phyloP scores from a whole-genome alignment of 192 early-diverging fungal species.

The Haplosporangium gracile region DNA sequence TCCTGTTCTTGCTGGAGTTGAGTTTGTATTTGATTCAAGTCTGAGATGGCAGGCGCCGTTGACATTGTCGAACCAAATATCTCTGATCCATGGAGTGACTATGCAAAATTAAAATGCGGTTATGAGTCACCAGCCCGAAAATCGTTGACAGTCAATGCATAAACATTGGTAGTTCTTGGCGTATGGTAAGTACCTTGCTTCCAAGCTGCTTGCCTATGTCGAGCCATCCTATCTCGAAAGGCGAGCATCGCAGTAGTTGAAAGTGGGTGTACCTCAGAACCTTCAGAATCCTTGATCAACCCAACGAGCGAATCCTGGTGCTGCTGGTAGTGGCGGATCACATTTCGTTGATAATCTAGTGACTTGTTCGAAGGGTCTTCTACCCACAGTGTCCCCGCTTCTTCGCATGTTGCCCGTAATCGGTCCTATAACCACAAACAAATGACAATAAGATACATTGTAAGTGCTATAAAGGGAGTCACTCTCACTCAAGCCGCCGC shows the following conservation, averaged over 20 bases:
- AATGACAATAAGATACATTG: neutral
- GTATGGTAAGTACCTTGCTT: constrained; percentile 26
- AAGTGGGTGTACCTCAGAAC: constrained; percentile 25
- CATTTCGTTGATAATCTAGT: constrained; percentile 56
- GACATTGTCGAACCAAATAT: constrained; percentile 37
- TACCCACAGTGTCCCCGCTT: constrained; percentile 43
- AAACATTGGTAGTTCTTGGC: too few relatives aligned
- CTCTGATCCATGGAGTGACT: constrained; percentile 28
- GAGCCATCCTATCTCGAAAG: constrained; percentile 61
- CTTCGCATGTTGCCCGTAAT: constrained; percentile 49
- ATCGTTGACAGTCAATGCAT: neutral
- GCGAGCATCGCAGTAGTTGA: constrained; percentile 39
- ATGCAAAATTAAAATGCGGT: neutral
- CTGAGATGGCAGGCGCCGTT: constrained; percentile 48
- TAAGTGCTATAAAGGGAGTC: too few relatives aligned
- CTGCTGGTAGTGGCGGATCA: constrained; percentile 49
- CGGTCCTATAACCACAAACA: constrained; percentile 32
- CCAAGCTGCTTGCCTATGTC: constrained; percentile 54
- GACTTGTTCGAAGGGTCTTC: constrained; percentile 59
- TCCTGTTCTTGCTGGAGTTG: neutral
- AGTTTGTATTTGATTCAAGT: constrained; percentile 3
- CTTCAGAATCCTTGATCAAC: neutral
- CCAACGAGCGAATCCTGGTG: constrained; percentile 4
- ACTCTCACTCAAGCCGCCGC: too few relatives aligned
- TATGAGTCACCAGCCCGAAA: neutral